A percentile compares a stretch with the other conserved stretches of the same genome.
Evolutionary conservation across 1,284 basidiomycete genomes (phyloP).

Genomic region (Rhizoctonia solani): DNA sequence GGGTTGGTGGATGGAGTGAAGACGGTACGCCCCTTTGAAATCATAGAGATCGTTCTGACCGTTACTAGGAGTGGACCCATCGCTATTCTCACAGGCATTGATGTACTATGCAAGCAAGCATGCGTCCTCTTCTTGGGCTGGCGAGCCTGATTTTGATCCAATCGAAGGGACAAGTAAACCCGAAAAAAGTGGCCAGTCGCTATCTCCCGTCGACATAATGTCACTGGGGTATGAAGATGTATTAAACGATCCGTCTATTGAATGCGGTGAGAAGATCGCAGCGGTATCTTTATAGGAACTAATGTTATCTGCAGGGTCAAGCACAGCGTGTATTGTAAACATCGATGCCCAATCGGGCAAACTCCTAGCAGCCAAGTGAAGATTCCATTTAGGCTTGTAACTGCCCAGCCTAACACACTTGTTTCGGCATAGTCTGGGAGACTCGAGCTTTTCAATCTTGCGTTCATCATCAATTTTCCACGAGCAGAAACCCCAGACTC

Average conservation of each 20-base stretch:
- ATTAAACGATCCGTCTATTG: conserved; percentile 66
- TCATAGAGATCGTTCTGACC: not conserved
- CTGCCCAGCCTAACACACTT: conserved; percentile 28
- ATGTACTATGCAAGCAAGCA: conserved; percentile 75
- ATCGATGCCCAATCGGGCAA: conserved; percentile 76
- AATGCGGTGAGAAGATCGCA: conserved; percentile 61
- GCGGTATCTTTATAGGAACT: conserved; percentile 10
- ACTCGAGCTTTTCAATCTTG: conserved; percentile 82
- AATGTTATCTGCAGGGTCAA: conserved; percentile 63
- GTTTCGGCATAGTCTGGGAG: conserved; percentile 64
- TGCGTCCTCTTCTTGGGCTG: conserved; percentile 71
- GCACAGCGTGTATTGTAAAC: conserved; percentile 81
- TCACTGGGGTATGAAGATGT: conserved; percentile 75
- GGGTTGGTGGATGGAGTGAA: conserved; percentile 57
- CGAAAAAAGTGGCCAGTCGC: conserved; percentile 65
- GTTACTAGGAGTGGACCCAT: conserved; percentile 74
- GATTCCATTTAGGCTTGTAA: conserved; percentile 41
- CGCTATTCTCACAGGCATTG: conserved; percentile 67
- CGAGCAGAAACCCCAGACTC: conserved; percentile 67
- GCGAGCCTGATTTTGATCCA: conserved; percentile 63
- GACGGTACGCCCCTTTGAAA: not conserved
- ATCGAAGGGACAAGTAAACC: conserved; percentile 54
- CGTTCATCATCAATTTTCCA: conserved; percentile 68
- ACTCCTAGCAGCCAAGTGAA: conserved; percentile 77
- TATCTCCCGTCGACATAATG: conserved; percentile 70